A percentile compares a stretch with the other conserved stretches of the same genome.
Evolutionary conservation across 2,329 filamentous ascomycete genomes (phyloP).

Genomic region (Amauroascus niger): DNA sequence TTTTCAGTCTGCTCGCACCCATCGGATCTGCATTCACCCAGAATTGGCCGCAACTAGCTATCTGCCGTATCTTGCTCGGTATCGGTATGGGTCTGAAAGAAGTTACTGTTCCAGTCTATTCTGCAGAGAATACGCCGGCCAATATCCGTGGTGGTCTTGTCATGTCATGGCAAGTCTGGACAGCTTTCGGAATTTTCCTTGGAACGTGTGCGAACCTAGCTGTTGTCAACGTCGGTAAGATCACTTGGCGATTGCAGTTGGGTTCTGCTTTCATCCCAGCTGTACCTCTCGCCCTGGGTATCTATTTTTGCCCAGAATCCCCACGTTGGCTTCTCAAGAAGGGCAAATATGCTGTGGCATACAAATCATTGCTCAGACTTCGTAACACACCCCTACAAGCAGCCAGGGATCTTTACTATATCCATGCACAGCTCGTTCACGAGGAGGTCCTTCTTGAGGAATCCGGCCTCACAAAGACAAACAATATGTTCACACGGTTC

Average conservation of each 20-base stretch:
- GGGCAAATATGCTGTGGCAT: constrained; percentile 51
- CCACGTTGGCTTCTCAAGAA: constrained; percentile 61
- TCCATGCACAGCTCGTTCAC: constrained; percentile 36
- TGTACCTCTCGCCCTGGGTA: constrained; percentile 46
- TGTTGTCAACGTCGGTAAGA: constrained; percentile 49
- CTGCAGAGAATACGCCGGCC: constrained; percentile 47
- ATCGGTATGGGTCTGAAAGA: constrained; percentile 54
- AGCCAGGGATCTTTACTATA: constrained; percentile 51
- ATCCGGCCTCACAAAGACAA: constrained; percentile 29
- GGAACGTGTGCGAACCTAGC: constrained; percentile 58
- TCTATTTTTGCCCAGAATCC: constrained; percentile 56
- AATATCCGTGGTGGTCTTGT: constrained; percentile 48
- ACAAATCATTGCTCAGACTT: constrained; percentile 49
- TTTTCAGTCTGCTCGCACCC: constrained; percentile 57
- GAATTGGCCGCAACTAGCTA: constrained; percentile 49
- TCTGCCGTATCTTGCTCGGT: constrained; percentile 48
- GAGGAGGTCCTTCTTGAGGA: constrained; percentile 32
- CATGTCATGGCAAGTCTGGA: constrained; percentile 47
- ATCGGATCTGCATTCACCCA: constrained; percentile 55
- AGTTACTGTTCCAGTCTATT: constrained; percentile 48
- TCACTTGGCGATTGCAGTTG: constrained; percentile 56
- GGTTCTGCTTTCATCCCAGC: constrained; percentile 57
- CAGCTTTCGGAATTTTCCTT: constrained; percentile 52
- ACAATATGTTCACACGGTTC: constrained; percentile 42
- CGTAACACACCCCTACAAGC: constrained; percentile 53